These are phyloP conservation scores for Pythium aphanidermatum DNA, from an alignment of 352 stramenopile genomes.

Conservation along the genomic window DNA sequence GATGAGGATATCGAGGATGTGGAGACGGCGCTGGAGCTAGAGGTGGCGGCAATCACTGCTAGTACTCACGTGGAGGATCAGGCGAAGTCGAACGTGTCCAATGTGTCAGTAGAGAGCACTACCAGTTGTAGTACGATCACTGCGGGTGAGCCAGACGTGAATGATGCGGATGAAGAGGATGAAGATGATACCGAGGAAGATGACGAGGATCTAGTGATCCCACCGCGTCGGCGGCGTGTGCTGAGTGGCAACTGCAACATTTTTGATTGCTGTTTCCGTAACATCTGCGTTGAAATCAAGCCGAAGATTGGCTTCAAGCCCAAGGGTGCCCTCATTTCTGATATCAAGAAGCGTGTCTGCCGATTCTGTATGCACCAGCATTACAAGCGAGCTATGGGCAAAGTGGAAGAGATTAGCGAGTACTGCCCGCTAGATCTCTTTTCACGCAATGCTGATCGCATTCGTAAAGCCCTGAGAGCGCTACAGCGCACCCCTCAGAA, in stretches of 20 bases:
- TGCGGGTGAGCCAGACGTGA: not conserved
- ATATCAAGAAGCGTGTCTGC: conserved; percentile 56
- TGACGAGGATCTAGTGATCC: conserved; percentile 2
- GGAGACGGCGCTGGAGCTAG: conserved; percentile 3
- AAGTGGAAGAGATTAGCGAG: conserved; percentile 76
- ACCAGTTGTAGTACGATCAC: conserved; percentile 7
- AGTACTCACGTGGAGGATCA: no score
- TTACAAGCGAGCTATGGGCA: conserved; percentile 66
- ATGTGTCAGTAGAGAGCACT: no score
- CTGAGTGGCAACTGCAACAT: conserved; percentile 50
- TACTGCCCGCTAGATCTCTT: conserved; percentile 85
- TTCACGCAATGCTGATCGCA: conserved; percentile 49
- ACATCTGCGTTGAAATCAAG: conserved; percentile 86
- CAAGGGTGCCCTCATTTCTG: conserved; percentile 40
- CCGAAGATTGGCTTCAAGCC: conserved; percentile 83
- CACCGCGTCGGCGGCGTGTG: conserved; percentile 15
- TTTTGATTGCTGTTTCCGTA: conserved; percentile 82
- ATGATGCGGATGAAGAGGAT: conserved; percentile 24
- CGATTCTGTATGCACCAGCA: conserved; percentile 89
- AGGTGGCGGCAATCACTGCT: not conserved
- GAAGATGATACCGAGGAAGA: conserved; percentile 3
- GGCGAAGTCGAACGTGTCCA: no score
- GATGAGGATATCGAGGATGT: conserved; percentile 23
- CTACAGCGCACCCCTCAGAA: conserved; percentile 84
- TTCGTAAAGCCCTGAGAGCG: conserved; percentile 47